Evolutionary conservation across 805 yeast species (phyloP), one percentile per base, ranked within the genome.

Genomic region (Myxozyma kluyveri): DNA sequence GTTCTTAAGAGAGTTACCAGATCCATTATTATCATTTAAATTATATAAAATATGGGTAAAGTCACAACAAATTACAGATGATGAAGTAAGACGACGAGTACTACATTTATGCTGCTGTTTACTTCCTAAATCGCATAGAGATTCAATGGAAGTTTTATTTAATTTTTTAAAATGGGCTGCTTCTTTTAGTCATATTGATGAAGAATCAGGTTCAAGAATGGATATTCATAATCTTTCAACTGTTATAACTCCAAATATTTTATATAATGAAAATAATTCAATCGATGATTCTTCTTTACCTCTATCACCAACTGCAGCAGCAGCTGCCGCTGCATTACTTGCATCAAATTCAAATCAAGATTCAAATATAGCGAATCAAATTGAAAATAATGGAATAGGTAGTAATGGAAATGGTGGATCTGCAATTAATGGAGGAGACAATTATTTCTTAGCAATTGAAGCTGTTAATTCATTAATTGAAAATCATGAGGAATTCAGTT

Each of bases 221-320:
- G 97, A 91, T 66, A 80, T 86, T 31, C 96, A 89, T 66, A 93
- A 93, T 67, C 75, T 93, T 57, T 96, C 99, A 1, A 93, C 98
- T 0, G 99, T 93, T 2, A 77, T 93, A 45, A 86, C 97, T 0
- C 99, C 99, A 1, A 93, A 90, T 64, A 83, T 93, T 41, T 73
- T 95, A 37, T 84, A 84, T 61, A 69, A 84, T 1, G 43, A 21
- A 14, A 17, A 23, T 27, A 24, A 33, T 10, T 12, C 26, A 14
- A 40, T 21, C 9, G 57, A 53, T 32, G 56, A 57, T 23, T 37
- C 39, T 18, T 2, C 47, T 2, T 29, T 27, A 3, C 36, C 48
- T 3, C 9, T 36, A 7, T 36, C 51, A 1, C 37, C 37, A 3
- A 29, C 33, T 29, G 14, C 33, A 29, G 33, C 14, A 9, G 33